These are phyloP conservation scores for Sarcocystis neurona DNA, from an alignment of 169 alveolate genomes.

Conservation along the genomic window DNA sequence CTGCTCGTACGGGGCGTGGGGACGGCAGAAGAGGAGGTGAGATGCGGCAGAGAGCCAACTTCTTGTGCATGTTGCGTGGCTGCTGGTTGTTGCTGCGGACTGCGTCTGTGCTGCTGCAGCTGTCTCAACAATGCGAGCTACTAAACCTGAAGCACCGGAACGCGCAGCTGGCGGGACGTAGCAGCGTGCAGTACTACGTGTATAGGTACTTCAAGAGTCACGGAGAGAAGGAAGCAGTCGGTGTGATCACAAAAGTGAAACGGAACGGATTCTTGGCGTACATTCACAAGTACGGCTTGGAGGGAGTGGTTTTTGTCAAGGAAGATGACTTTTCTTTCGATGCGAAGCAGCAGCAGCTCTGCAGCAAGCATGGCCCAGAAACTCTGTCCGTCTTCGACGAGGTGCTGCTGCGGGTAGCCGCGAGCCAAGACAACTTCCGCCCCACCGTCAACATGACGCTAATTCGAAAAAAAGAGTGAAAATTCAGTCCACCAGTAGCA, in stretches of 20 bases:
- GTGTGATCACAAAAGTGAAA: slow-evolving; percentile 21
- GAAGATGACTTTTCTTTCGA: neutral
- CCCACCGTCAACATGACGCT: too few species aligned
- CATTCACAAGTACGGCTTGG: slow-evolving; percentile 69
- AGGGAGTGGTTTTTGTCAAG: slow-evolving; percentile 39
- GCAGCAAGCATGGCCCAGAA: neutral
- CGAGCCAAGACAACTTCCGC: too few species aligned
- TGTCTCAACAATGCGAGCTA: slow-evolving; percentile 88
- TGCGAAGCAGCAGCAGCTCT: neutral
- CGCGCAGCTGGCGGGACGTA: slow-evolving; percentile 92
- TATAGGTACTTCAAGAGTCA: slow-evolving; percentile 84
- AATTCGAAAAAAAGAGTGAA: too few species aligned
- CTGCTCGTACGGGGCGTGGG: neutral
- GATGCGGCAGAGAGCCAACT: neutral
- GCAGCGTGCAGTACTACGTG: slow-evolving; percentile 88
- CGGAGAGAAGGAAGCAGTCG: slow-evolving; percentile 52
- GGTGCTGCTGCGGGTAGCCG: slow-evolving; percentile 7
- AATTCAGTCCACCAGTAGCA: too few species aligned
- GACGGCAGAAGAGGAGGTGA: neutral
- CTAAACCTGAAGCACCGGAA: slow-evolving; percentile 90
- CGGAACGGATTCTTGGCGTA: slow-evolving; percentile 63
- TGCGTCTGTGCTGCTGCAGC: slow-evolving; percentile 68
- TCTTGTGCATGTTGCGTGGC: neutral
- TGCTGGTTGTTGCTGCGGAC: neutral
- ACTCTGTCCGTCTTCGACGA: neutral